phyloP scores from a whole-genome alignment of 176 grass and related monocot genomes.

The Olyra latifolia region DNA sequence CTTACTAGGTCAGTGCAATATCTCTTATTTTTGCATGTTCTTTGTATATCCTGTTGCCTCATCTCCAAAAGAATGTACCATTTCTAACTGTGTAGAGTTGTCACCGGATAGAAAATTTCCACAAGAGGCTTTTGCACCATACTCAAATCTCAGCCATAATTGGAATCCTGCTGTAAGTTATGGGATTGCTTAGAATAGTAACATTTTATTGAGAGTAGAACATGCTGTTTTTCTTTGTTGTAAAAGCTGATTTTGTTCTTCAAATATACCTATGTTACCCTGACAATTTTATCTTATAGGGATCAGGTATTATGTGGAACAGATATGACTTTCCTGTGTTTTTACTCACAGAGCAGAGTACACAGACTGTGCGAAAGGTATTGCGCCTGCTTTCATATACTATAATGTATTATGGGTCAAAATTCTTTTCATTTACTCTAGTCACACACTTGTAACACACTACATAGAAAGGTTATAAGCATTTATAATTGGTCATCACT shows the following conservation, averaged over 20 bases:
- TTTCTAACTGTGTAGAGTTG: conserved; percentile 57
- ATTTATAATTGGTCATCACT: conserved; percentile 20
- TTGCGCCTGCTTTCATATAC: background rate
- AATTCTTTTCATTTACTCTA: background rate
- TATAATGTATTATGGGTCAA: background rate
- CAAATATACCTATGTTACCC: conserved; percentile 25
- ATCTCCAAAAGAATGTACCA: conserved; percentile 5
- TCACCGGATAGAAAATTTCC: conserved; percentile 96
- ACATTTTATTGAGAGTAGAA: conserved; percentile 23
- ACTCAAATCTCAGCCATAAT: conserved; percentile 76
- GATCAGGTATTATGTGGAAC: conserved; percentile 93
- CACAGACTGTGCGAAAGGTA: conserved; percentile 69
- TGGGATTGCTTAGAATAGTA: conserved; percentile 16
- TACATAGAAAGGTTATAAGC: background rate
- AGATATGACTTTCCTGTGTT: conserved; percentile 88
- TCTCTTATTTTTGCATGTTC: conserved; percentile 4
- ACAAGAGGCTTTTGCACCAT: conserved; percentile 86
- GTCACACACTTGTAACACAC: background rate
- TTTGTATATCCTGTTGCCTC: conserved; percentile 10
- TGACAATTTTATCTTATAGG: conserved; percentile 60
- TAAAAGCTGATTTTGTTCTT: background rate
- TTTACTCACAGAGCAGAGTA: conserved; percentile 73
- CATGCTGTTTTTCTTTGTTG: background rate
- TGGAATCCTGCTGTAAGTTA: conserved; percentile 97
- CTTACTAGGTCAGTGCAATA: conserved; percentile 47